Conservation (phyloP, 257 asterid species). For the Petrea volubilis region DNA sequence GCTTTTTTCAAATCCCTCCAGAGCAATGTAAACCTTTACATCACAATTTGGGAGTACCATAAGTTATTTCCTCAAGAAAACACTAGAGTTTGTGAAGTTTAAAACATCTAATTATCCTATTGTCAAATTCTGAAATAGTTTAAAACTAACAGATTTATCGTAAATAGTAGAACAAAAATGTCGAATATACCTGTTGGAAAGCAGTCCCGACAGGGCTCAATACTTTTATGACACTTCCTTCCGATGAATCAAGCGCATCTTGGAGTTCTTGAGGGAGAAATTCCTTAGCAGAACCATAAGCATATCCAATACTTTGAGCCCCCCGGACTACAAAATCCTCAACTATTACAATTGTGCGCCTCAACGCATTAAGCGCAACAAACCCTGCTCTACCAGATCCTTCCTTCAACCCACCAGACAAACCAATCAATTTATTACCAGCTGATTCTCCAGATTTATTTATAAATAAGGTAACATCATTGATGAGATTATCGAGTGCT, state of each 20-base stretch:
- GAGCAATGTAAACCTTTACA: slow-evolving; percentile 54
- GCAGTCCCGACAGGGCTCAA: slow-evolving; percentile 56
- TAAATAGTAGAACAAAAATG: not conserved
- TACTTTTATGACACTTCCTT: slow-evolving; percentile 40
- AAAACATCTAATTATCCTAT: not conserved
- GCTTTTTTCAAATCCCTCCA: slow-evolving; percentile 65
- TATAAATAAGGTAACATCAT: slow-evolving; percentile 41
- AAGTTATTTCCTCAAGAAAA: not conserved
- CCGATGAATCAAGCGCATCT: slow-evolving; percentile 54
- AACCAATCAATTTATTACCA: slow-evolving; percentile 47
- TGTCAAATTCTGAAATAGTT: not conserved
- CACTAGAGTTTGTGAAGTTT: not conserved
- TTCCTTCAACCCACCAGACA: slow-evolving; percentile 59
- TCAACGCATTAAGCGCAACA: slow-evolving; percentile 54
- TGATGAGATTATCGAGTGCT: slow-evolving; percentile 47
- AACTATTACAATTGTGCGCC: slow-evolving; percentile 43
- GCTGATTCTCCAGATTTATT: slow-evolving; percentile 65
- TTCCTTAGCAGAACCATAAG: slow-evolving; percentile 62
- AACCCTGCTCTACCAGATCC: slow-evolving; percentile 62
- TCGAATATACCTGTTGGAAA: slow-evolving; percentile 57
- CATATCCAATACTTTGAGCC: slow-evolving; percentile 54
- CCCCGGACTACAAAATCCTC: slow-evolving; percentile 65
- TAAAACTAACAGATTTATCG: too few relatives aligned
- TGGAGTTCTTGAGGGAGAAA: slow-evolving; percentile 67
- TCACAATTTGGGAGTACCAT: slow-evolving; percentile 8